phyloP scores from a whole-genome alignment of 768 basidiomycete genomes.

The Termitomyces sp. region DNA sequence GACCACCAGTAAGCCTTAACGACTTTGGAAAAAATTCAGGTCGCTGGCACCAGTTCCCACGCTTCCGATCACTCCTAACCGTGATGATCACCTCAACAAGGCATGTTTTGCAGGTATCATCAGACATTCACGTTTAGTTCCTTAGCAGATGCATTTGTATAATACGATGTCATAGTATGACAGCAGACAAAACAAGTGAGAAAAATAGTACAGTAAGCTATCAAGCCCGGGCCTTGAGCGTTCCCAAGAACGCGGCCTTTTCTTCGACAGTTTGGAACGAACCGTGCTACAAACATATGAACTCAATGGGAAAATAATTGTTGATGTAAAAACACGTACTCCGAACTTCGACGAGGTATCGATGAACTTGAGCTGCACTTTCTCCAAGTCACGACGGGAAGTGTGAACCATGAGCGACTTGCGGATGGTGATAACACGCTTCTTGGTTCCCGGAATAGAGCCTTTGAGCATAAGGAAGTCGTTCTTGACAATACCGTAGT shows the following conservation, averaged over 20 bases:
- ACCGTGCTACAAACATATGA: slow-evolving; percentile 60
- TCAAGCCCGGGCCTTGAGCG: slow-evolving; percentile 81
- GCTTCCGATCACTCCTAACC: slow-evolving; percentile 10
- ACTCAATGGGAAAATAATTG: not conserved
- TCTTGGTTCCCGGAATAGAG: slow-evolving; percentile 92
- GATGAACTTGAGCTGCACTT: slow-evolving; percentile 98
- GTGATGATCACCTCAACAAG: too few species aligned
- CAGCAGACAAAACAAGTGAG: slow-evolving; percentile 27
- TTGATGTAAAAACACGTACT: slow-evolving; percentile 39
- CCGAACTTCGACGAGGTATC: slow-evolving; percentile 98
- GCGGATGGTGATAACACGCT: slow-evolving; percentile 96
- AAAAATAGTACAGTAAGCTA: slow-evolving; percentile 27
- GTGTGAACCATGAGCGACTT: slow-evolving; percentile 97
- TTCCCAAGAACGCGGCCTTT: slow-evolving; percentile 91
- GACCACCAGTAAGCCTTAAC: not conserved
- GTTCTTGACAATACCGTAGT: slow-evolving; percentile 98
- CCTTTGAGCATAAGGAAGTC: slow-evolving; percentile 98
- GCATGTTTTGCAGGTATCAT: not conserved
- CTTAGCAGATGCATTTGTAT: slow-evolving; percentile 10
- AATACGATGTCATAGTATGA: slow-evolving; percentile 32
- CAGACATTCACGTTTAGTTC: not conserved
- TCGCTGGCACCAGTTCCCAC: slow-evolving; percentile 9
- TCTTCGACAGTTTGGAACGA: slow-evolving; percentile 96
- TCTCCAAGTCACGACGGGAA: slow-evolving; percentile 93
- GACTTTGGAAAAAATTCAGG: not conserved